These are phyloP conservation scores for Clonostachys byssicola DNA, from an alignment of 2,329 filamentous ascomycete genomes.

Conservation along the genomic window DNA sequence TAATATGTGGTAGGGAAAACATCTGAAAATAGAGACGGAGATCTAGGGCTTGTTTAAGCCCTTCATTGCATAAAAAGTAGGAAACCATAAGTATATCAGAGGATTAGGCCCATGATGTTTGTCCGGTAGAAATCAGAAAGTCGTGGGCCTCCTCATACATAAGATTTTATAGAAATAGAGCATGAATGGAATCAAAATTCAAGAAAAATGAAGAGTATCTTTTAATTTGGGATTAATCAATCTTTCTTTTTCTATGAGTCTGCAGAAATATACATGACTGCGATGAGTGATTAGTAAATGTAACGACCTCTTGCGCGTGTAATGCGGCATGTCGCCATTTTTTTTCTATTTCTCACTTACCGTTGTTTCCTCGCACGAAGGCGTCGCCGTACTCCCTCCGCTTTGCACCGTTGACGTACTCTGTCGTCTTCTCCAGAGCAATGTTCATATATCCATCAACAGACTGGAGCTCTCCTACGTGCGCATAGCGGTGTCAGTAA, in stretches of 20 bases:
- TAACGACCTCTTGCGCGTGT: background rate
- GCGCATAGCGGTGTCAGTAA: slow-evolving; percentile 6
- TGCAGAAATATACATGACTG: slow-evolving; percentile 69
- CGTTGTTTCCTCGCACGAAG: slow-evolving; percentile 94
- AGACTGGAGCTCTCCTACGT: slow-evolving; percentile 83
- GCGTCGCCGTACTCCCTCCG: slow-evolving; percentile 86
- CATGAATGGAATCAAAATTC: no score
- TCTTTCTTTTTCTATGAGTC: slow-evolving; percentile 36
- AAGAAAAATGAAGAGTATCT: no score
- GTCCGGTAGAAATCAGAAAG: no score
- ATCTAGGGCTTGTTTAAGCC: background rate
- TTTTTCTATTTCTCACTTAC: slow-evolving; percentile 40
- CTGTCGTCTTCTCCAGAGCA: slow-evolving; percentile 90
- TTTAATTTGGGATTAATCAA: background rate
- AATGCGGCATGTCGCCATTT: background rate
- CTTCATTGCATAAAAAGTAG: background rate
- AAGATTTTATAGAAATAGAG: no score
- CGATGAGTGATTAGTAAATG: background rate
- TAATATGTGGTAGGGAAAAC: background rate
- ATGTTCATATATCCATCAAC: slow-evolving; percentile 99
- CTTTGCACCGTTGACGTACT: slow-evolving; percentile 82
- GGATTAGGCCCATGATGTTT: no score
- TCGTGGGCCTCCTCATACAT: no score
- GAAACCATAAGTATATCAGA: no score
- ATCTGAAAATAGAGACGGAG: background rate